Evolutionary conservation across 1,139 yeast species (phyloP).

Genomic region (Lodderomyces oxycetoniae): DNA sequence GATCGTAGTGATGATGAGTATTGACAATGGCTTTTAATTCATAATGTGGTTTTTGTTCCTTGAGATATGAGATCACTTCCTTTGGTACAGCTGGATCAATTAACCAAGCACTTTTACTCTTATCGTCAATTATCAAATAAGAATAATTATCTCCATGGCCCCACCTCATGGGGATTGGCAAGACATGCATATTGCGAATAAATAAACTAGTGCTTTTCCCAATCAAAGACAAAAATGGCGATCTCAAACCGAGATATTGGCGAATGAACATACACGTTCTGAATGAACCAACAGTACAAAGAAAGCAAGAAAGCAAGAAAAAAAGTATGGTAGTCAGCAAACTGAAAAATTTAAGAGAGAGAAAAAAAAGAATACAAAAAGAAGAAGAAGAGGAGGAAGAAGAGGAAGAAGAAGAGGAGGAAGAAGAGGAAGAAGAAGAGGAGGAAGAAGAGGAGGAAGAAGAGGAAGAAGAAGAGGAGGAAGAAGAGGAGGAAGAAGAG

Average conservation of each 20-base stretch:
- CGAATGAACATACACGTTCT: not conserved
- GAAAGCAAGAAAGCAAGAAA: not conserved
- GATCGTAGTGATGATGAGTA: constrained; percentile 95
- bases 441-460: not conserved
- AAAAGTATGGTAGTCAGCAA: not conserved
- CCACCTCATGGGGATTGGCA: constrained; percentile 91
- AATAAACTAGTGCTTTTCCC: too few relatives aligned
- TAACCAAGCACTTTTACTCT: constrained; percentile 67
- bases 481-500: too few relatives aligned
- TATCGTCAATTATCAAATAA: constrained; percentile 68
- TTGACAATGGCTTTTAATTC: constrained; percentile 74
- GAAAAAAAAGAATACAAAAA: not conserved
- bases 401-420: not conserved
- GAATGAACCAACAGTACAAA: not conserved
- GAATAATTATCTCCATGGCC: constrained; percentile 88
- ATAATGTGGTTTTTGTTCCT: constrained; percentile 22
- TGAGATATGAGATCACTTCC: constrained; percentile 36
- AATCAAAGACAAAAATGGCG: too few relatives aligned
- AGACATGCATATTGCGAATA: constrained; percentile 91
- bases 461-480: too few relatives aligned
- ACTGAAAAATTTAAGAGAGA: not conserved
- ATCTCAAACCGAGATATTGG: not conserved
- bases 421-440: not conserved
- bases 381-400: not conserved
- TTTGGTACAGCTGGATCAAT: constrained; percentile 89